Conservation (phyloP, 2,329 filamentous ascomycete genomes). For the Calonectria naviculata region DNA sequence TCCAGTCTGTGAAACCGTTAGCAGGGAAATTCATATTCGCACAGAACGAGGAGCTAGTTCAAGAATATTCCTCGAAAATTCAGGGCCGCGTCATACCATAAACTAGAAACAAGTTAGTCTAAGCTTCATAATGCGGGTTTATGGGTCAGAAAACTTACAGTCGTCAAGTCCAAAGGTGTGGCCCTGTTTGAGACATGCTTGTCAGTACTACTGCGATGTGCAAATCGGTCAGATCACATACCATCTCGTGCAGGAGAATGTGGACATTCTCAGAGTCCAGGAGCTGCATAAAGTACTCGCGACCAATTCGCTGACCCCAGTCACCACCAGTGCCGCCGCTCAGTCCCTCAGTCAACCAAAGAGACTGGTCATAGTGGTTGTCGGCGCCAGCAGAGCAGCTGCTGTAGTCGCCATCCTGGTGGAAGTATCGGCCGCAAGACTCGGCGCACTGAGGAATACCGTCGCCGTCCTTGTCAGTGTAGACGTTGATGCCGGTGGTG, state of each 20-base stretch:
- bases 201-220: not conserved
- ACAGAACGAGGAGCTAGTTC: not conserved
- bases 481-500: slow-evolving; percentile 49
- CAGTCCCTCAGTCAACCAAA: slow-evolving; percentile 59
- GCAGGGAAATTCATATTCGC: not conserved
- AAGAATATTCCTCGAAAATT: not conserved
- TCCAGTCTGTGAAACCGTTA: slow-evolving; percentile 51
- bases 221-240: not conserved
- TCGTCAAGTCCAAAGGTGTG: slow-evolving; percentile 56
- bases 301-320: slow-evolving; percentile 56
- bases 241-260: slow-evolving; percentile 58
- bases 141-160: slow-evolving; percentile 28
- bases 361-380: slow-evolving; percentile 55
- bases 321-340: slow-evolving; percentile 55
- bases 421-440: slow-evolving; percentile 54
- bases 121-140: no score
- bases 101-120: slow-evolving; percentile 22
- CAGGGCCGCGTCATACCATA: slow-evolving; percentile 20
- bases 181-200: slow-evolving; percentile 26
- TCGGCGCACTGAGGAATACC: slow-evolving; percentile 53
- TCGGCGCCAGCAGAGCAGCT: slow-evolving; percentile 47
- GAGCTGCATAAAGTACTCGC: slow-evolving; percentile 55
- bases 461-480: slow-evolving; percentile 51
- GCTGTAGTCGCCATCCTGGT: slow-evolving; percentile 54
- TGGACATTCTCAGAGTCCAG: slow-evolving; percentile 52